These are phyloP conservation scores for Polyporus arcularius DNA, from an alignment of 768 basidiomycete genomes.

Conservation along the genomic window DNA sequence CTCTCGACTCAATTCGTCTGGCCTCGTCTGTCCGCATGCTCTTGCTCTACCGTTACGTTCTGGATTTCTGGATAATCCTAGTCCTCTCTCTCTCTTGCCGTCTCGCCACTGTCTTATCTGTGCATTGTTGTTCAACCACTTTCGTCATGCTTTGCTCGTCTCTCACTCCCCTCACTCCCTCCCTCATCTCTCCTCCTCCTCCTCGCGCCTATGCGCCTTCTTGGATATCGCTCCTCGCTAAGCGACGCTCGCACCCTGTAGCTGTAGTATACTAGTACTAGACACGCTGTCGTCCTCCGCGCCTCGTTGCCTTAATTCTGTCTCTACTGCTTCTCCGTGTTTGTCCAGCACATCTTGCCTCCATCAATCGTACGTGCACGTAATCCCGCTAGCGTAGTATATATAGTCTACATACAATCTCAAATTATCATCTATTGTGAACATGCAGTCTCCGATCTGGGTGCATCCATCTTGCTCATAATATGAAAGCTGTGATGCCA, in stretches of 20 bases:
- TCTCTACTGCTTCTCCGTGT: not conserved
- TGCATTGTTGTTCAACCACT: no score
- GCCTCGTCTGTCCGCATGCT: not conserved
- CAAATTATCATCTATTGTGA: no score
- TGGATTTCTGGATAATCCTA: not conserved
- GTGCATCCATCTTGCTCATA: no score
- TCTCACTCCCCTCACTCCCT: not conserved
- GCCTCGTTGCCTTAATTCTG: not conserved
- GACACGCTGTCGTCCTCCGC: not conserved
- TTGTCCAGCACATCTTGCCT: not conserved
- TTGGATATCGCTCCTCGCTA: not conserved
- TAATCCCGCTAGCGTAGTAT: no score
- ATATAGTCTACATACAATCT: no score
- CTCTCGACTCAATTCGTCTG: not conserved
- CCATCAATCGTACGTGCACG: not conserved
- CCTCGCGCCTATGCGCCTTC: not conserved
- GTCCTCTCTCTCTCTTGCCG: not conserved
- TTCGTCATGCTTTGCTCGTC: conserved; percentile 5
- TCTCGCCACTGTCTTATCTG: no score
- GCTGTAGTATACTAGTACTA: conserved; percentile 15
- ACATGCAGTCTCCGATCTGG: no score
- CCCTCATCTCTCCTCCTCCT: not conserved
- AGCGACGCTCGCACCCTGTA: conserved; percentile 6
- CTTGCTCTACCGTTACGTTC: no score
- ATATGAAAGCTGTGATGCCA: no score